These are phyloP conservation scores for Synchytrium microbalum DNA, from an alignment of 371 early-diverging fungal species.

Conservation along the genomic window DNA sequence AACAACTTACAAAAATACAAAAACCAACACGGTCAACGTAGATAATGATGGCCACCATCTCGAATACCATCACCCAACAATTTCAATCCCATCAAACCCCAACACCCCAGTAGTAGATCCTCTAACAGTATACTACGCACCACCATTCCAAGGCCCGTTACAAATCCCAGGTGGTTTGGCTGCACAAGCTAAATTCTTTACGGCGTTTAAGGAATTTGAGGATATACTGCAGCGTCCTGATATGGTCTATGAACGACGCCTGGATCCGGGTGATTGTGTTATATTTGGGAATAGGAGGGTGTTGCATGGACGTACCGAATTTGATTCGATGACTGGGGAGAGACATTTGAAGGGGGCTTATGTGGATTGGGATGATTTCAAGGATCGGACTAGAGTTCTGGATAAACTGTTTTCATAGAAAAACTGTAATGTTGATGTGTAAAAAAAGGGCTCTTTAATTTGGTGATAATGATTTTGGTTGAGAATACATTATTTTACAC, in stretches of 20 bases:
- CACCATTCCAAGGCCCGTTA: slow-evolving; percentile 84
- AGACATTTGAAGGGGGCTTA: slow-evolving; percentile 77
- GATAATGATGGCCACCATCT: slow-evolving; percentile 65
- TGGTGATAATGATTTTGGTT: not conserved
- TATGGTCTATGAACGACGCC: slow-evolving; percentile 51
- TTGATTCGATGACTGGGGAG: slow-evolving; percentile 64
- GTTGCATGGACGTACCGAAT: slow-evolving; percentile 71
- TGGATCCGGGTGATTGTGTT: slow-evolving; percentile 67
- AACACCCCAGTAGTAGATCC: slow-evolving; percentile 19
- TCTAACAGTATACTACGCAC: slow-evolving; percentile 62
- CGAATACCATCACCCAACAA: slow-evolving; percentile 61
- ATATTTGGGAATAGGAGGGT: slow-evolving; percentile 79
- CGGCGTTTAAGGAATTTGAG: slow-evolving; percentile 43
- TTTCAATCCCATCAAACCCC: slow-evolving; percentile 36
- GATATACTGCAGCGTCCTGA: slow-evolving; percentile 49
- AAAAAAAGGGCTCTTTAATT: not conserved
- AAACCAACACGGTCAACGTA: too few relatives aligned
- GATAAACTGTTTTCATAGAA: not conserved
- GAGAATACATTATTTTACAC: not conserved
- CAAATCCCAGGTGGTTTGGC: slow-evolving; percentile 20
- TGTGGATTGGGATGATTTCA: slow-evolving; percentile 68
- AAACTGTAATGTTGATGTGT: not conserved
- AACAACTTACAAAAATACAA: too few relatives aligned
- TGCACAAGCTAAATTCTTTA: not conserved
- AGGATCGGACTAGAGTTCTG: slow-evolving; percentile 45